Percentiles rank a stretch among this genome's conserved stretches.
These are phyloP conservation scores for Cyberlindnera maritima DNA, from an alignment of 805 yeast genomes.

Conservation along the genomic window DNA sequence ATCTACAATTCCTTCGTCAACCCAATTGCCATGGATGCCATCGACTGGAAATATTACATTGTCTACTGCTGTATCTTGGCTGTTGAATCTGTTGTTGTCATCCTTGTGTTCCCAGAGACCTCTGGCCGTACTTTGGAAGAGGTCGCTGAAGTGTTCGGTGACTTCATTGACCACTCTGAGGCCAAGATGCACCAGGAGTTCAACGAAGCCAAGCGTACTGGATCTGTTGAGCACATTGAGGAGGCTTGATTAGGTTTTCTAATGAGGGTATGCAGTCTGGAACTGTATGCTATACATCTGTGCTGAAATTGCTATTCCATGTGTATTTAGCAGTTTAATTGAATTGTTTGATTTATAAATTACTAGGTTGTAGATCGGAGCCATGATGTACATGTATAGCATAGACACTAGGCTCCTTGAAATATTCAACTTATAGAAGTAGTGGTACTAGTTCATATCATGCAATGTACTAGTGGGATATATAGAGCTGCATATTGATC, in stretches of 20 bases:
- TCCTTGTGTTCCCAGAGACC: conserved; percentile 35
- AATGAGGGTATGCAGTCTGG: too few species aligned
- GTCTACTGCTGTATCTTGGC: conserved; percentile 32
- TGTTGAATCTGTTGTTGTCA: conserved; percentile 30
- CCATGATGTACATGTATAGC: too few species aligned
- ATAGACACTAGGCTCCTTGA: too few species aligned
- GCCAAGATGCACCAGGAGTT: conserved; percentile 1
- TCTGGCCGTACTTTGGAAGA: conserved; percentile 39
- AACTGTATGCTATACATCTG: too few species aligned
- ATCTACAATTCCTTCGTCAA: conserved; percentile 35
- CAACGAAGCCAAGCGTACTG: conserved; percentile 4
- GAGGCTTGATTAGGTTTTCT: background rate
- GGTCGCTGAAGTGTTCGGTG: conserved; percentile 35
- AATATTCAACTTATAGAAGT: too few species aligned
- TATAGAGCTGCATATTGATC: too few species aligned
- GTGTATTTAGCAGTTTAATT: too few species aligned
- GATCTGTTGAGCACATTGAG: conserved; percentile 14
- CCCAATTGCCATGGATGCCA: conserved; percentile 36
- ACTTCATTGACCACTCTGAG: conserved; percentile 9
- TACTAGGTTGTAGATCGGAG: too few species aligned
- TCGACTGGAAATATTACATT: conserved; percentile 36
- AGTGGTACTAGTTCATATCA: too few species aligned
- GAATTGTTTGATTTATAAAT: too few species aligned
- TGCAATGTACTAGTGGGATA: too few species aligned
- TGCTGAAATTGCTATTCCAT: too few species aligned